Percentiles rank a stretch among this genome's conserved stretches.
Evolutionary conservation across 768 basidiomycete genomes (phyloP).

Genomic region (Zangia roseola): DNA sequence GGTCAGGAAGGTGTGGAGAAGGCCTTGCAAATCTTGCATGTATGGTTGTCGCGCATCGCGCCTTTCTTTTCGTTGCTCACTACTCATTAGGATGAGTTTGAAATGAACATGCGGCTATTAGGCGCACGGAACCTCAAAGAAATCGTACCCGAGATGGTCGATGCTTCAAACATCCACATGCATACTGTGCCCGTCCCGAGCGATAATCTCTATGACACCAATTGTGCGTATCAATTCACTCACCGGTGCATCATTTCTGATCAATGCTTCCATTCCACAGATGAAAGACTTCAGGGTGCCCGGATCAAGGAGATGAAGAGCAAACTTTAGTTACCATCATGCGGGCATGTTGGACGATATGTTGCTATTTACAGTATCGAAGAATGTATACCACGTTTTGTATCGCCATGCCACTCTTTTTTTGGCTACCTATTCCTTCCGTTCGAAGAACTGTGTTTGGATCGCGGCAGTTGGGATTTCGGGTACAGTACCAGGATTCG

Average conservation of each 20-base stretch:
- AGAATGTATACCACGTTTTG: conserved; percentile 1
- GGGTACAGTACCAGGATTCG: neutral
- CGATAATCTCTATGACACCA: conserved; percentile 73
- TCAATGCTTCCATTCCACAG: conserved; percentile 25
- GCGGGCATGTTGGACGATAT: neutral
- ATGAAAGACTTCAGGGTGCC: conserved; percentile 44
- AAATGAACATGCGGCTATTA: conserved; percentile 94
- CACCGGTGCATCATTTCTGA: neutral
- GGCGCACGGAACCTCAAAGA: conserved; percentile 82
- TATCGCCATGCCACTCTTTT: neutral
- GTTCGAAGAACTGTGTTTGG: neutral
- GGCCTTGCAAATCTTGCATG: conserved; percentile 76
- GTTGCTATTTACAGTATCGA: neutral
- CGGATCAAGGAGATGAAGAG: conserved; percentile 38
- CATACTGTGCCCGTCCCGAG: conserved; percentile 69
- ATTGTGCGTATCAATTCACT: conserved; percentile 59
- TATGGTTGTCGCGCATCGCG: conserved; percentile 29
- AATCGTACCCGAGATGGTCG: conserved; percentile 87
- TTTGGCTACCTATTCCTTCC: neutral
- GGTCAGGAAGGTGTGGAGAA: conserved; percentile 85
- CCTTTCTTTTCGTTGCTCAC: neutral
- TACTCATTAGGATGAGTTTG: conserved; percentile 80
- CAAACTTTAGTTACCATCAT: conserved; percentile 33
- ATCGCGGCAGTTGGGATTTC: neutral
- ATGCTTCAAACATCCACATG: conserved; percentile 63